Percentiles rank a stretch among this genome's conserved stretches.
phyloP scores from a whole-genome alignment of 2,329 filamentous ascomycete genomes.

The Calonectria multiphialidica region DNA sequence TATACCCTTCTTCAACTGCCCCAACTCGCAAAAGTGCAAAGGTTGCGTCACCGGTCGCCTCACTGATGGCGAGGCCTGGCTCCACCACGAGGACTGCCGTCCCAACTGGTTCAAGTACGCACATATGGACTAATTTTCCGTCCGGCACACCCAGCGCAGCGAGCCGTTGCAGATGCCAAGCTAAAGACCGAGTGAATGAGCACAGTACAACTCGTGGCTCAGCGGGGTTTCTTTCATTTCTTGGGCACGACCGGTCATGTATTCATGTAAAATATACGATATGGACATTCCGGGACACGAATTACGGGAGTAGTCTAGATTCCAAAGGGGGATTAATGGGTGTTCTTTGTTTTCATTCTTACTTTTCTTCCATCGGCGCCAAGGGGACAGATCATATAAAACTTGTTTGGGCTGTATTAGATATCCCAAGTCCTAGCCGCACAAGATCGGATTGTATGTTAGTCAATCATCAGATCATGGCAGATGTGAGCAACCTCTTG shows the following conservation, averaged over 20 bases:
- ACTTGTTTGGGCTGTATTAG: conserved; percentile 22
- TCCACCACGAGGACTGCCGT: conserved; percentile 92
- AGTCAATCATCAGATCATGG: conserved; percentile 4
- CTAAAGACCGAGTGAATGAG: not conserved
- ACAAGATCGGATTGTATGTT: not conserved
- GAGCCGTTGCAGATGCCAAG: not conserved
- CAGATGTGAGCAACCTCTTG: not conserved
- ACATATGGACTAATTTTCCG: not conserved
- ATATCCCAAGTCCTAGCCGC: not conserved
- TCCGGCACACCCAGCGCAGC: not conserved
- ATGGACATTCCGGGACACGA: conserved; percentile 24
- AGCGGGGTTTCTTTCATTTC: not conserved
- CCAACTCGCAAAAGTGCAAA: conserved; percentile 93
- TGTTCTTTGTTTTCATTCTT: conserved; percentile 15
- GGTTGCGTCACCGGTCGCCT: conserved; percentile 89
- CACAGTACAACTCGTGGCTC: too few species aligned
- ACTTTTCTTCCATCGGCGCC: conserved; percentile 37
- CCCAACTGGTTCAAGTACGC: conserved; percentile 93
- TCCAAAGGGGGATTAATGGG: conserved; percentile 6
- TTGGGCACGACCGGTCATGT: conserved; percentile 2
- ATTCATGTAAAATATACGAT: conserved; percentile 25
- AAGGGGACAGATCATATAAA: conserved; percentile 26
- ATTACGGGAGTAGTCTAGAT: conserved; percentile 19
- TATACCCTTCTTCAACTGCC: conserved; percentile 98
- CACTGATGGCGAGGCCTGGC: conserved; percentile 87